A percentile compares a stretch with the other conserved stretches of the same genome.
Evolutionary conservation across 163 green algal genomes (phyloP).

Genomic region (Coccomyxa subellipsoidea): DNA sequence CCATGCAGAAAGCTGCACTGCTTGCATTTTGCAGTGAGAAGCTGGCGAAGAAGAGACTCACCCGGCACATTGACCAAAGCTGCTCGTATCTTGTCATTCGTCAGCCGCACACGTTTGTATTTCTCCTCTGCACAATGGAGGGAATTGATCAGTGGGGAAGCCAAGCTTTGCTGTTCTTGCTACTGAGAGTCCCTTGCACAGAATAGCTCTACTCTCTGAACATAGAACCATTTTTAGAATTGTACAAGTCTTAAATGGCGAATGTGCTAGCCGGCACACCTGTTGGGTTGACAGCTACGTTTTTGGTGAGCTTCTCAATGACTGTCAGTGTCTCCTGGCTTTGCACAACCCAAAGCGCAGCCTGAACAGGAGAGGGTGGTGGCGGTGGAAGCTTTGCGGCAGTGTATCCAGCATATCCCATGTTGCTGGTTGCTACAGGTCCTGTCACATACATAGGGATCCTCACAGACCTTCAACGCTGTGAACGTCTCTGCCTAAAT

Average conservation of each 20-base stretch:
- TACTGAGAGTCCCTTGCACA: too few species aligned
- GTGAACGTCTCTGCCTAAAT: background rate
- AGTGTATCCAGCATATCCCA: constrained; percentile 11
- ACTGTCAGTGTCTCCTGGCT: constrained; percentile 3
- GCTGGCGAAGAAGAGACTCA: background rate
- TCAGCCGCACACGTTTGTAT: constrained; percentile 13
- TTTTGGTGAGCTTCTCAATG: constrained; percentile 1
- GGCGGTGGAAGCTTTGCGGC: constrained; percentile 6
- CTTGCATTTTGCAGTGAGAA: too few species aligned
- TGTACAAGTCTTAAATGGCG: too few species aligned
- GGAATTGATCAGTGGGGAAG: too few species aligned
- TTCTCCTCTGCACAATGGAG: constrained; percentile 8
- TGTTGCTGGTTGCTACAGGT: background rate
- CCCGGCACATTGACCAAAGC: constrained; percentile 11
- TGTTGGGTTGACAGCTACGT: constrained; percentile 14
- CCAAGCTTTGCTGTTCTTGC: too few species aligned
- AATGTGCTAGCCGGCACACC: too few species aligned
- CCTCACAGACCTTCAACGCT: background rate
- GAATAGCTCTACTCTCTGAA: too few species aligned
- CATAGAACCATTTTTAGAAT: too few species aligned
- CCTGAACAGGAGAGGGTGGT: background rate
- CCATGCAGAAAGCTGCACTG: background rate
- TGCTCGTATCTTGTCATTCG: constrained; percentile 9
- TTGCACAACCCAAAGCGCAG: background rate
- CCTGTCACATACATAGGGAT: too few species aligned